Base-by-base conservation (phyloP, 192 early-diverging fungal genomes). In the Gigaspora rosea region DNA sequence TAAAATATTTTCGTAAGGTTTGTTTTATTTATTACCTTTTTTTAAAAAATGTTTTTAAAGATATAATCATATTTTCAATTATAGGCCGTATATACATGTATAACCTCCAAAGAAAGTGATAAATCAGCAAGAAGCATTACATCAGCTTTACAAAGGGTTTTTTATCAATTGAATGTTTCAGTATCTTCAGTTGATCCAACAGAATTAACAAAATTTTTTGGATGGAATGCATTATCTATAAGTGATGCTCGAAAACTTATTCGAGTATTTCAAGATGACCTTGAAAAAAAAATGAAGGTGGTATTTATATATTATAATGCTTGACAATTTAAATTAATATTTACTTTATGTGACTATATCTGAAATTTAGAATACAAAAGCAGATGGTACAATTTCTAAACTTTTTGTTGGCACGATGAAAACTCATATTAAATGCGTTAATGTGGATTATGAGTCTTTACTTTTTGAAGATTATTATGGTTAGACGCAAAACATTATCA, bases 171-270 rank as follows among this genome's bases (percentile, higher is more conserved):
- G 69, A 94, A 97, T 68, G 86, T 86, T 51, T 88, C 84, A 41
- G 75, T 85, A 47, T 78, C 83, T 27, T 80, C 96, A 7, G 95
- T 99, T 50, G 94, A 89, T 50, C 98, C 98, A 2, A 95, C 89
- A 3, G 97, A 98, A 84, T 85, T 99, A 76, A 99, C 98, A 80
- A 41, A 41, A 41, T 96, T 95, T 0, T 99, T 99, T 90, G 98
- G 98, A 33, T 99, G 98, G 98, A 92, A 97, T 81, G 92, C 95
- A 15, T 70, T 92, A 94, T 33, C 98, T 98, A 96, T 98, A 85
- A 97, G 98, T 79, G 98, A 99, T 83, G 94, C 98, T 27, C 95
- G 97, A 80, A 96, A 98, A 81, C 96, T 99, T 79, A 97, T 96
- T 82, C 88, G 97, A 57, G 95, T 98, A 16, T 85, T 99, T 58